Base-by-base conservation (phyloP, 495 filamentous ascomycete species). In the Penicillium pancosmium region DNA sequence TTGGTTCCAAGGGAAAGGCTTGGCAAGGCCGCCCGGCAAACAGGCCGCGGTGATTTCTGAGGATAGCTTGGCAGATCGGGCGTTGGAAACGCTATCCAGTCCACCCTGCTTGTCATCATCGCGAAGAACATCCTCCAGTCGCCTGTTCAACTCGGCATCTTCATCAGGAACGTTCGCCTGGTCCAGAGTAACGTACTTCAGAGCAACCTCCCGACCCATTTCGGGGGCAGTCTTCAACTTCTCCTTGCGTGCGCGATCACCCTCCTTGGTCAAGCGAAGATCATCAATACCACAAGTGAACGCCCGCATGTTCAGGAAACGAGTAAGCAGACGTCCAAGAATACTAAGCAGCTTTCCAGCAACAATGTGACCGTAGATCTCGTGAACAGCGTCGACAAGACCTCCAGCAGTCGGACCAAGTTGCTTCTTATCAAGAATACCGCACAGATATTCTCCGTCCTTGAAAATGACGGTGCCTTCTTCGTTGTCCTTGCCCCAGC, bases 241-340 rank as follows among this genome's bases (percentile, higher is more conserved):
- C 62, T 90, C 80, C 54, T 82, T 83, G 27, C 95, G 86, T 43
- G 76, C 76, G 54, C 77, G 77, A 64, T 99, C 91, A 49, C 94
- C 93, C 57, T 91, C 79, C 9, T 83, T 79, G 2, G 94, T 99
- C 51, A 98, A 83, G 21, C 87, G 80, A 60, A 99, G 82, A 81
- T 99, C 95, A 64, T 98, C 95, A 76, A 99, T 96, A 63, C 95
- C 95, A 74, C 95, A 99, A 59, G 89, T 92, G 69, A 97, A 97
- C 0, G 91, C 95, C 27, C 92, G 81, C 88, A 97, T 96, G 69
- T 92, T 88, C 52, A 98, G 81, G 62, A 92, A 88, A 54, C 91
- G 88, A 2, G 93, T 99, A 54, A 98, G 74, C 25, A 99, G 83
- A 34, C 95, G 84, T 51, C 94, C 94, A 48, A 98, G 78, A 63